Conservation (phyloP, 208 protist species). For the Trypanosoma congolense region DNA sequence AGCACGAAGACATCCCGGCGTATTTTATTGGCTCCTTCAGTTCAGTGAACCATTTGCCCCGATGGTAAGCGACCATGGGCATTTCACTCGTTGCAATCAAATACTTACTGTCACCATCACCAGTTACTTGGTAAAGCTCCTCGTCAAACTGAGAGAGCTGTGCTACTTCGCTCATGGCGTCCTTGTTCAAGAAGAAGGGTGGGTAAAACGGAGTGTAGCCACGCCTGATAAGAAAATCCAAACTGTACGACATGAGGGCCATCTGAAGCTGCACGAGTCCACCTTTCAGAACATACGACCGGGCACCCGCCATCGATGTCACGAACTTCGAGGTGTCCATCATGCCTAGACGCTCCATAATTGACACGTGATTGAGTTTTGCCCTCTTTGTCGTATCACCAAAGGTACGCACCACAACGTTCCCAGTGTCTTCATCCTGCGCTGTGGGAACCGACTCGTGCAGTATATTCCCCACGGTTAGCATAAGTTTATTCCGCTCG, state of each 20-base stretch:
- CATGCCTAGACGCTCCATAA: conserved; percentile 91
- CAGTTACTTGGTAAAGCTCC: conserved; percentile 98
- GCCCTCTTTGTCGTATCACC: conserved; percentile 76
- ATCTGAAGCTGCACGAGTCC: conserved; percentile 95
- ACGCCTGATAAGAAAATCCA: conserved; percentile 92
- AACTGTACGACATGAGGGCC: conserved; percentile 97
- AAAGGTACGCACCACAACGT: conserved; percentile 79
- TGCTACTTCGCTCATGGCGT: conserved; percentile 95
- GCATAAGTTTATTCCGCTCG: conserved; percentile 76
- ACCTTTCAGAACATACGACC: conserved; percentile 98
- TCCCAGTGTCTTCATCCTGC: conserved; percentile 94
- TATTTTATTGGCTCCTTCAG: conserved; percentile 93
- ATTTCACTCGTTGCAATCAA: conserved; percentile 99
- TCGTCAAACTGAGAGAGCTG: conserved; percentile 99
- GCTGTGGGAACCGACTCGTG: conserved; percentile 93
- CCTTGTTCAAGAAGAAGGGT: conserved; percentile 99
- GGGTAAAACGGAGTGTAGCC: conserved; percentile 96
- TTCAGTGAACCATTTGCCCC: conserved; percentile 90
- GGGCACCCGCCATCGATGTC: conserved; percentile 91
- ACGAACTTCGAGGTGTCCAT: conserved; percentile 78
- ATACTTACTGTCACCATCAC: conserved; percentile 98
- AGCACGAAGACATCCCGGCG: conserved; percentile 98
- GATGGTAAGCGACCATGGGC: conserved; percentile 97
- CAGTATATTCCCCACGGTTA: conserved; percentile 95
- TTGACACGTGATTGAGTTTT: conserved; percentile 89